phyloP scores from a whole-genome alignment of 441 rosid genomes.

The Erodium texanum region DNA sequence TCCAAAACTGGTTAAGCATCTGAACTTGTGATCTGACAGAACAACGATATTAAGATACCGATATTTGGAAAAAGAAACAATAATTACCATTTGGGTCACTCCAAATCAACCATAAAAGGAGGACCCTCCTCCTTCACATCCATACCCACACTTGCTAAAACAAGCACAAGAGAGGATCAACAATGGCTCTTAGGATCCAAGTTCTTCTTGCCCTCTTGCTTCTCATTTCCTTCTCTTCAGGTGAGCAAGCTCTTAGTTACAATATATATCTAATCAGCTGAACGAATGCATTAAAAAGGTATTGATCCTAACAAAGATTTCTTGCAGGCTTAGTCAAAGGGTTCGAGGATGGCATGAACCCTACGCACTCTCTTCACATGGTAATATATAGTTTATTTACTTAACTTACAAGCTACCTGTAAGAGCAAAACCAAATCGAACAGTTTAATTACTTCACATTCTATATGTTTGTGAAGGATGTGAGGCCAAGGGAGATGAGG shows the following conservation, averaged over 20 bases:
- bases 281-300: background rate
- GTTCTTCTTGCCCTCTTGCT: slow-evolving; percentile 32
- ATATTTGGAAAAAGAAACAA: too few species aligned
- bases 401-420: background rate
- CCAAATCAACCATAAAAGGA: slow-evolving; percentile 15
- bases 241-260: too few species aligned
- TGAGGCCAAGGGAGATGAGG: slow-evolving; percentile 25
- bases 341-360: slow-evolving; percentile 18
- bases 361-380: slow-evolving; percentile 20
- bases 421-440: background rate
- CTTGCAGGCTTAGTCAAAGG: slow-evolving; percentile 26
- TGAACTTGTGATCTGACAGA: too few species aligned
- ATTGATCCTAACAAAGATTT: background rate
- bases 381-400: slow-evolving; percentile 12
- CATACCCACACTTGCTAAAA: background rate
- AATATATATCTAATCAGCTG: background rate
- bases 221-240: slow-evolving; percentile 5
- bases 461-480: slow-evolving; percentile 19
- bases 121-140: slow-evolving; percentile 6
- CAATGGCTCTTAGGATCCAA: slow-evolving; percentile 30
- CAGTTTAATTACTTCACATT: background rate
- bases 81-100: background rate
- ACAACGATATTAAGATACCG: too few species aligned
- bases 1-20: background rate
- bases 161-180: background rate